Conservation (phyloP, 2,329 filamentous ascomycete genomes). For the Verticillium nonalfalfae region DNA sequence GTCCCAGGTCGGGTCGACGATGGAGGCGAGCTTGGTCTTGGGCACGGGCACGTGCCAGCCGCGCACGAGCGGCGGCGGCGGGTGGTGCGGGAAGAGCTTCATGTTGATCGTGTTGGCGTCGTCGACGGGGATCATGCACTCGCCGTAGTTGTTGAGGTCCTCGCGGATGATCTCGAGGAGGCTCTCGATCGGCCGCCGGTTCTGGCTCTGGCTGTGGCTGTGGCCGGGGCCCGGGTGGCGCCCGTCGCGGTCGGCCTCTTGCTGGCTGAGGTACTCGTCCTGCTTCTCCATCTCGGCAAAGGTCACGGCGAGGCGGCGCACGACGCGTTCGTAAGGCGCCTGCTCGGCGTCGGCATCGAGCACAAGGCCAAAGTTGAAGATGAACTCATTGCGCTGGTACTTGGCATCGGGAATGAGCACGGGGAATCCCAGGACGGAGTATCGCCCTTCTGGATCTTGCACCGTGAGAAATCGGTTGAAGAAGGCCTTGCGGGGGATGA, state of each 20-base stretch:
- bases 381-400: slow-evolving; percentile 92
- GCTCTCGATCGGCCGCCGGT: slow-evolving; percentile 69
- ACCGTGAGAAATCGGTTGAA: slow-evolving; percentile 87
- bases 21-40: slow-evolving; percentile 57
- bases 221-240: slow-evolving; percentile 27
- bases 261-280: slow-evolving; percentile 70
- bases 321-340: slow-evolving; percentile 75
- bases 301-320: slow-evolving; percentile 75
- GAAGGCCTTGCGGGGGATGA: slow-evolving; percentile 91
- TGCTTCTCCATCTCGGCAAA: slow-evolving; percentile 91
- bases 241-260: slow-evolving; percentile 34
- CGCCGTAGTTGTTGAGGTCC: slow-evolving; percentile 93
- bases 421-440: slow-evolving; percentile 80
- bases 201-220: background rate
- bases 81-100: slow-evolving; percentile 84
- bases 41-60: slow-evolving; percentile 86
- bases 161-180: slow-evolving; percentile 75
- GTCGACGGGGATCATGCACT: slow-evolving; percentile 97
- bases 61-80: slow-evolving; percentile 69
- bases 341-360: slow-evolving; percentile 63
- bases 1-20: slow-evolving; percentile 66
- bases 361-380: slow-evolving; percentile 94
- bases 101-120: slow-evolving; percentile 93
- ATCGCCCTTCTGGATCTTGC: slow-evolving; percentile 61
- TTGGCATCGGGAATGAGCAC: slow-evolving; percentile 78